Percentiles rank a stretch among this genome's conserved stretches.
Evolutionary conservation across 2,329 filamentous ascomycete genomes (phyloP).

Genomic region (Fusarium burgessii): DNA sequence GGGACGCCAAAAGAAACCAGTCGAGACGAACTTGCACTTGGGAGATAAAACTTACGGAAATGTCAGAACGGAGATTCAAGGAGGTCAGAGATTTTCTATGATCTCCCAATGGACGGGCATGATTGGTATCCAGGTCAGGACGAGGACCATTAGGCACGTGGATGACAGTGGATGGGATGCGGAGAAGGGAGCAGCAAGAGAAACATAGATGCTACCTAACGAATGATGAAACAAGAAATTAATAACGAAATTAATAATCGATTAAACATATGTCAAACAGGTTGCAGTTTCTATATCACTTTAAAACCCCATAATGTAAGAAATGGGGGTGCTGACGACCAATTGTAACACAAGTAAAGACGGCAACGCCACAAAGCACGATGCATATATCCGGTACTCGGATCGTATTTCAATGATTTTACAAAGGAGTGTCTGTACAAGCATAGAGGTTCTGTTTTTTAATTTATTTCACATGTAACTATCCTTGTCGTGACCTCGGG

Average conservation of each 20-base stretch:
- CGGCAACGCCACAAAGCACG: not conserved
- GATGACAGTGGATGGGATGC: constrained; percentile 20
- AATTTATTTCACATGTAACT: constrained; percentile 3
- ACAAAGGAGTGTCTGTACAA: not conserved
- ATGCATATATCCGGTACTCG: not conserved
- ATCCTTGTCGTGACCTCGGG: not conserved
- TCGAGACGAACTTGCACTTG: constrained; percentile 43
- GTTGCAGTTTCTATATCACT: not conserved
- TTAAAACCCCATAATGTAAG: not conserved
- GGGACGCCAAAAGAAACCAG: constrained; percentile 43
- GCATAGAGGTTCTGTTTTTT: not conserved
- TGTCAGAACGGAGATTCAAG: constrained; percentile 50
- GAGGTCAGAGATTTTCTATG: constrained; percentile 42
- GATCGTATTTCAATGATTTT: not conserved
- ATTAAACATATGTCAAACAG: not conserved
- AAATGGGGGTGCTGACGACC: not conserved
- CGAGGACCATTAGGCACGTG: constrained; percentile 35
- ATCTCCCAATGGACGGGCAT: constrained; percentile 39
- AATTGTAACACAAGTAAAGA: not conserved
- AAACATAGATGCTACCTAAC: constrained; percentile 4
- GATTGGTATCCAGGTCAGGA: constrained; percentile 43
- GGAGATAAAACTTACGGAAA: constrained; percentile 49
- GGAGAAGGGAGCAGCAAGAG: constrained; percentile 20
- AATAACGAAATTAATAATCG: not conserved
- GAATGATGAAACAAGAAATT: constrained; percentile 22